Percentiles rank a stretch among this genome's conserved stretches.
Conservation (phyloP, 2,329 filamentous ascomycete species). For the Fusarium equiseti region DNA sequence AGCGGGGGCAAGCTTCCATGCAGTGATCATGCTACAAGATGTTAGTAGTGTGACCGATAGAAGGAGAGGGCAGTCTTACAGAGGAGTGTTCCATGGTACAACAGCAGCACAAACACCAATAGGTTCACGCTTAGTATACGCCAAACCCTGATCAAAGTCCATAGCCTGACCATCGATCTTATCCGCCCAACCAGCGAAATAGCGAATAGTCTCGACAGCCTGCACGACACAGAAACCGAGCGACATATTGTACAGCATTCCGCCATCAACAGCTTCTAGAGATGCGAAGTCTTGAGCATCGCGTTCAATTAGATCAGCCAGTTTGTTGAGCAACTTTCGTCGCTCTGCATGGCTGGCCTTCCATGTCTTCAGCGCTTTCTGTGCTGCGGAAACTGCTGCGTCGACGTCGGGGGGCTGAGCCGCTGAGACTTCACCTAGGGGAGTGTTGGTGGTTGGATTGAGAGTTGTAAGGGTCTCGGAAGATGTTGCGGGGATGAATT, state of each 20-base stretch:
- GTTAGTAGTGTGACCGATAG: no score
- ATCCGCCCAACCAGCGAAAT: conserved; percentile 80
- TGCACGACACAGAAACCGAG: conserved; percentile 53
- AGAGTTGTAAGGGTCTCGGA: neutral
- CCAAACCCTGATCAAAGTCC: conserved; percentile 75
- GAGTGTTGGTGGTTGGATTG: conserved; percentile 6
- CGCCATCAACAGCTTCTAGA: conserved; percentile 85
- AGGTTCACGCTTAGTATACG: conserved; percentile 82
- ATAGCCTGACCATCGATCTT: conserved; percentile 86
- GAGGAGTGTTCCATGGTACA: conserved; percentile 81
- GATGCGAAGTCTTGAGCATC: conserved; percentile 77
- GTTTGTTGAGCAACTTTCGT: conserved; percentile 74
- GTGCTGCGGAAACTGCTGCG: conserved; percentile 81
- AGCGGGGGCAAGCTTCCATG: conserved; percentile 73
- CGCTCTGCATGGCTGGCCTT: conserved; percentile 66
- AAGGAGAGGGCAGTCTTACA: conserved; percentile 5
- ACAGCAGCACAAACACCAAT: conserved; percentile 77
- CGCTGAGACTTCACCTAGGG: conserved; percentile 10
- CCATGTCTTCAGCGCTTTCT: conserved; percentile 71
- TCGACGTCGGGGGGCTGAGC: conserved; percentile 65
- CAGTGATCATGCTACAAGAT: conserved; percentile 28
- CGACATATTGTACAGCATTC: conserved; percentile 74
- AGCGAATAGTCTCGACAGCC: conserved; percentile 65
- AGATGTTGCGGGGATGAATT: conserved; percentile 5
- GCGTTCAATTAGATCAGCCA: conserved; percentile 80